These are phyloP conservation scores for Martiniozyma asiatica DNA, from an alignment of 1,139 yeast species.

Conservation along the genomic window DNA sequence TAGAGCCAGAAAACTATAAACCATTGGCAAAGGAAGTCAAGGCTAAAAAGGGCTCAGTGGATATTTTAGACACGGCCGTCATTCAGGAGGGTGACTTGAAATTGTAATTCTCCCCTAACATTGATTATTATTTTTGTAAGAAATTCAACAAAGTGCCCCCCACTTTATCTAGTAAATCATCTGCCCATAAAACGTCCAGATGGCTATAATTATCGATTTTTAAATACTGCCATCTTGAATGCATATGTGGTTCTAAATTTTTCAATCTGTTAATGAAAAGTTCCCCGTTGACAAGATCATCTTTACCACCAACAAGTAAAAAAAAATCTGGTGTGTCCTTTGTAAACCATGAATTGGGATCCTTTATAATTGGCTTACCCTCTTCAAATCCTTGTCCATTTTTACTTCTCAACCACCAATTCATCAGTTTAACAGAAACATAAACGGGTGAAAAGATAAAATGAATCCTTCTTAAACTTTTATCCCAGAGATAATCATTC, in stretches of 20 bases:
- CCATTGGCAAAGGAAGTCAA: constrained; percentile 51
- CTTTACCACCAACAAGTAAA: constrained; percentile 51
- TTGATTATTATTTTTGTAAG: not conserved
- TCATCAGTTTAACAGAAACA: constrained; percentile 70
- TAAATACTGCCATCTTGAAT: constrained; percentile 28
- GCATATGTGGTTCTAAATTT: constrained; percentile 35
- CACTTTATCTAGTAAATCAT: constrained; percentile 25
- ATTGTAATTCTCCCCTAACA: constrained; percentile 2
- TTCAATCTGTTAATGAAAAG: constrained; percentile 41
- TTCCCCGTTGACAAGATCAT: constrained; percentile 55
- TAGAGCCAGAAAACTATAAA: constrained; percentile 83
- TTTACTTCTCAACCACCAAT: constrained; percentile 67
- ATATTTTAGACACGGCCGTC: constrained; percentile 86
- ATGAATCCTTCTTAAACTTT: constrained; percentile 52
- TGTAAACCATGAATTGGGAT: constrained; percentile 44
- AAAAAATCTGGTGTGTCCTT: constrained; percentile 39
- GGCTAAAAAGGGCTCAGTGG: constrained; percentile 51
- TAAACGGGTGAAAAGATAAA: constrained; percentile 80
- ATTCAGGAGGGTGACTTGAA: constrained; percentile 41
- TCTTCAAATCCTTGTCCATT: constrained; percentile 34
- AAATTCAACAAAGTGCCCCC: constrained; percentile 27
- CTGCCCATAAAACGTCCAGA: constrained; percentile 47
- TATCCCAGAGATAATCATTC: constrained; percentile 74
- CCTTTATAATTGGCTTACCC: constrained; percentile 44
- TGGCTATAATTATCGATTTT: constrained; percentile 40